Evolutionary conservation across 345 rosid genomes (phyloP).

Genomic region (Salix caprea): DNA sequence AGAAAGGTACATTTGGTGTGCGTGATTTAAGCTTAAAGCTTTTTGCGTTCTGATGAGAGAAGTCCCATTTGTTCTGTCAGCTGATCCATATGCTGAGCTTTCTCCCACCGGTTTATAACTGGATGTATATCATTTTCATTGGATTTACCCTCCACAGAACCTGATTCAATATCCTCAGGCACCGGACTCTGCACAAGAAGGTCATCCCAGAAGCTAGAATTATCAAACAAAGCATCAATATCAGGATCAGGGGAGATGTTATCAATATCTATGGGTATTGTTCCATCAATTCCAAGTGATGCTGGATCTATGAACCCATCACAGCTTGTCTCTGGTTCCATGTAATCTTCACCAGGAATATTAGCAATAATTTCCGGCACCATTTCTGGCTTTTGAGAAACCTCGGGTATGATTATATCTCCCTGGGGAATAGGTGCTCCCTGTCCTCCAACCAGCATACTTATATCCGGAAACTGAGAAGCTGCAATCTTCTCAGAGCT

Average conservation of each 20-base stretch:
- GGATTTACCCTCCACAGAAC: slow-evolving; percentile 34
- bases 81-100: slow-evolving; percentile 51
- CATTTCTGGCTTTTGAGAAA: slow-evolving; percentile 45
- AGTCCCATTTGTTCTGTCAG: slow-evolving; percentile 86
- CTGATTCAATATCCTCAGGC: slow-evolving; percentile 57
- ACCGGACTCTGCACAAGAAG: slow-evolving; percentile 46
- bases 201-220: slow-evolving; percentile 55
- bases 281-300: slow-evolving; percentile 37
- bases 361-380: slow-evolving; percentile 42
- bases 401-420: slow-evolving; percentile 42
- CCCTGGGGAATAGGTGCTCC: slow-evolving; percentile 42
- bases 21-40: slow-evolving; percentile 25
- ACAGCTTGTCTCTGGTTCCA: slow-evolving; percentile 34
- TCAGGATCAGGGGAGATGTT: slow-evolving; percentile 55
- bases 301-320: slow-evolving; percentile 47
- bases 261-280: slow-evolving; percentile 49
- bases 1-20: slow-evolving; percentile 8
- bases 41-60: slow-evolving; percentile 51
- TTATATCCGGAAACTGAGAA: slow-evolving; percentile 39
- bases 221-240: slow-evolving; percentile 54
- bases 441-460: slow-evolving; percentile 41
- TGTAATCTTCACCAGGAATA: slow-evolving; percentile 38
- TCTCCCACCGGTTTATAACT: slow-evolving; percentile 47
- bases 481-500: slow-evolving; percentile 44
- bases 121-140: slow-evolving; percentile 31